A percentile compares a stretch with the other conserved stretches of the same genome.
Evolutionary conservation across 495 filamentous ascomycete species (phyloP).

Genomic region (Mytilinidion resinicola): DNA sequence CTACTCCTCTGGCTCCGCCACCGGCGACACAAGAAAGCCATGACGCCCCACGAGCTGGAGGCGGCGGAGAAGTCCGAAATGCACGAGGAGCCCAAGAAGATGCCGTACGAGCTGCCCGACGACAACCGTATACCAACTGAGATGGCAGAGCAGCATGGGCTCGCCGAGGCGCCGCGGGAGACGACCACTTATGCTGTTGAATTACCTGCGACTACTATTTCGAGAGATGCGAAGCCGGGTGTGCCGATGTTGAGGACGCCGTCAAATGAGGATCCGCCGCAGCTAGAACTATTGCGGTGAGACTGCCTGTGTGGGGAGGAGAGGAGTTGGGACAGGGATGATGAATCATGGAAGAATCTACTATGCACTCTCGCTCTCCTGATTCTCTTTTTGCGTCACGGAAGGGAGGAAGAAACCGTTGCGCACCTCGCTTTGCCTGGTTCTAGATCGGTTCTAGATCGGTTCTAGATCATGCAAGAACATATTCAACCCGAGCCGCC

Average conservation of each 20-base stretch:
- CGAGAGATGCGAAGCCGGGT: background rate
- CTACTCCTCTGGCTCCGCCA: conserved; percentile 43
- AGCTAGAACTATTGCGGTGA: too few relatives aligned
- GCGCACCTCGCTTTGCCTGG: too few relatives aligned
- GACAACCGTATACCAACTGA: background rate
- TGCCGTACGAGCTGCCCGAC: background rate
- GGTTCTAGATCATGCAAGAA: too few relatives aligned
- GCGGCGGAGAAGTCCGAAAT: background rate
- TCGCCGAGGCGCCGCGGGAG: background rate
- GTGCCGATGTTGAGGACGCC: background rate
- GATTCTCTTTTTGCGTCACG: too few relatives aligned
- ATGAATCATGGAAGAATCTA: too few relatives aligned
- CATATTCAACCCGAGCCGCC: too few relatives aligned
- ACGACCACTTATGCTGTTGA: background rate
- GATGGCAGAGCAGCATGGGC: background rate
- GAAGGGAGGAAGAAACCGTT: too few relatives aligned
- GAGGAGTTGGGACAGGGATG: too few relatives aligned
- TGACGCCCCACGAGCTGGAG: background rate
- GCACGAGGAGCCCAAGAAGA: background rate
- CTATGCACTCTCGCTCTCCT: too few relatives aligned
- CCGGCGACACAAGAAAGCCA: conserved; percentile 10
- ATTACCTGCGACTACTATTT: background rate
- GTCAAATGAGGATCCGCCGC: background rate
- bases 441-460: too few relatives aligned
- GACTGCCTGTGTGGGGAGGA: too few relatives aligned